A percentile compares a stretch with the other conserved stretches of the same genome.
phyloP scores from a whole-genome alignment of 1,284 basidiomycete species.

The Stereum hirsutum region DNA sequence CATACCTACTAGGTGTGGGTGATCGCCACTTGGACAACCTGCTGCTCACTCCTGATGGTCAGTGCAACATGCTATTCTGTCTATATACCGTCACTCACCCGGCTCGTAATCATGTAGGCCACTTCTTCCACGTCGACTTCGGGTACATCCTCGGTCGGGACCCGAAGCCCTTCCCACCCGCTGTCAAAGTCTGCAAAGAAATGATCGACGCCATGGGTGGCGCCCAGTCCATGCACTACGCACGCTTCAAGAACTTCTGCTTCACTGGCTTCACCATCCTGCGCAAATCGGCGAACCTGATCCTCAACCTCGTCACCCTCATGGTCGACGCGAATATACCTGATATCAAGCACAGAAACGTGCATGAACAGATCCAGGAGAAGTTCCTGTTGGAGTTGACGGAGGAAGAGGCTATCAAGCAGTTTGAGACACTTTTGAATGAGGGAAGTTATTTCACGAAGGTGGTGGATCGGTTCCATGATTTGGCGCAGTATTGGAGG shows the following conservation, averaged over 20 bases:
- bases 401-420: slow-evolving; percentile 95
- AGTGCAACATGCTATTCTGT: slow-evolving; percentile 25
- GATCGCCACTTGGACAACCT: slow-evolving; percentile 97
- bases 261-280: slow-evolving; percentile 95
- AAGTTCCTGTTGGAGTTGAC: slow-evolving; percentile 93
- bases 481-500: slow-evolving; percentile 74
- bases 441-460: slow-evolving; percentile 94
- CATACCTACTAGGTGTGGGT: slow-evolving; percentile 94
- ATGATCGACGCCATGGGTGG: slow-evolving; percentile 99
- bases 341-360: slow-evolving; percentile 90
- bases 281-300: slow-evolving; percentile 96
- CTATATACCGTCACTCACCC: neutral
- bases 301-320: slow-evolving; percentile 91
- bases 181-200: slow-evolving; percentile 98
- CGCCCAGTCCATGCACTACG: slow-evolving; percentile 84
- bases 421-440: slow-evolving; percentile 89
- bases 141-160: slow-evolving; percentile 98
- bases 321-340: slow-evolving; percentile 99
- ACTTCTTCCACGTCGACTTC: slow-evolving; percentile 96
- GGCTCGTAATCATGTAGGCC: slow-evolving; percentile 34
- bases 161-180: slow-evolving; percentile 96
- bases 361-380: slow-evolving; percentile 85
- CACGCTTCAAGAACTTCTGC: slow-evolving; percentile 92
- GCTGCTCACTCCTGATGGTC: slow-evolving; percentile 86
- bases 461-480: slow-evolving; percentile 88